These are phyloP conservation scores for Yamadazyma membranifaciens DNA, from an alignment of 1,139 yeast species.

Conservation along the genomic window DNA sequence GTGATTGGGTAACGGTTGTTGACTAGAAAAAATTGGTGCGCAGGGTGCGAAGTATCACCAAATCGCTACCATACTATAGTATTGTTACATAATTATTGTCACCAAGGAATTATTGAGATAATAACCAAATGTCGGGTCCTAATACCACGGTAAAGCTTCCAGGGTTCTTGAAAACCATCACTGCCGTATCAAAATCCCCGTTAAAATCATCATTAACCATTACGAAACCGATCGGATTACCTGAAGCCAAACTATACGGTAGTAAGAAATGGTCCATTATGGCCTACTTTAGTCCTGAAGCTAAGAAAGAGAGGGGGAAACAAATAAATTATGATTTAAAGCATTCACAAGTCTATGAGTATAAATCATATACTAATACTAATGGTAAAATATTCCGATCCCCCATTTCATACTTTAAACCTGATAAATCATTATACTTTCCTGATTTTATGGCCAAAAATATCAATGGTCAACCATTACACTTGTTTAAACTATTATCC, in stretches of 20 bases:
- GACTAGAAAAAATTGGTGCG: neutral
- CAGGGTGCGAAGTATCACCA: neutral
- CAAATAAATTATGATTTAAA: slow-evolving; percentile 72
- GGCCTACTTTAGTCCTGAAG: slow-evolving; percentile 36
- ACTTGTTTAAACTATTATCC: slow-evolving; percentile 35
- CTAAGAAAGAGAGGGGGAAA: slow-evolving; percentile 53
- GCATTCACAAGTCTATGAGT: slow-evolving; percentile 84
- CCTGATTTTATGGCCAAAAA: slow-evolving; percentile 76
- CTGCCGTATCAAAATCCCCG: slow-evolving; percentile 30
- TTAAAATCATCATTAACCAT: slow-evolving; percentile 27
- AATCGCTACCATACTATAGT: no score
- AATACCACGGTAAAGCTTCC: slow-evolving; percentile 16
- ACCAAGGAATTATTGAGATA: no score
- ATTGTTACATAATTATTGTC: no score
- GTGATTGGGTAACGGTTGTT: neutral
- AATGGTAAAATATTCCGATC: slow-evolving; percentile 83
- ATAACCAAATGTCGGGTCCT: slow-evolving; percentile 3
- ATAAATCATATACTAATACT: slow-evolving; percentile 74
- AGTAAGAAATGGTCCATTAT: neutral
- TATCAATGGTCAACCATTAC: slow-evolving; percentile 40
- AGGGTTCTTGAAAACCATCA: slow-evolving; percentile 26
- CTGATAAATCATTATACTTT: slow-evolving; percentile 75
- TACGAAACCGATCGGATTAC: slow-evolving; percentile 43
- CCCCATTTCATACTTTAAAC: slow-evolving; percentile 72
- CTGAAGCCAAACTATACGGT: slow-evolving; percentile 2